These are phyloP conservation scores for Didymella keratinophila DNA, from an alignment of 2,329 filamentous ascomycete species.

Conservation along the genomic window DNA sequence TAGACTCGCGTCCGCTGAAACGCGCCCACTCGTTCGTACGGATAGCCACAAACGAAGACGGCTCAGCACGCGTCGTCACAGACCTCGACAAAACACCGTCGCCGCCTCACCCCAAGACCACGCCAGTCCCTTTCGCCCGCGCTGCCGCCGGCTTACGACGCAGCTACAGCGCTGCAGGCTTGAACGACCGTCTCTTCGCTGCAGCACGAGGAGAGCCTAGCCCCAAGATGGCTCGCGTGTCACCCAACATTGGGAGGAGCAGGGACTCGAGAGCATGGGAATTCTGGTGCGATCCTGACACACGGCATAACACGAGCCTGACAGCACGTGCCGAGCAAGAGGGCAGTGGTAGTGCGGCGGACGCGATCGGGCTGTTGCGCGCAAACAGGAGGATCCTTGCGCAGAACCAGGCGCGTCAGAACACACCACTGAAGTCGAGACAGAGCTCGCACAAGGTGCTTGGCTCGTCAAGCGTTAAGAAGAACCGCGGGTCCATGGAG, in stretches of 20 bases:
- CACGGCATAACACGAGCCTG: conserved; percentile 71
- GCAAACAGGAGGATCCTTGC: conserved; percentile 65
- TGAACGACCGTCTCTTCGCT: conserved; percentile 47
- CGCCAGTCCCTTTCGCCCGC: conserved; percentile 51
- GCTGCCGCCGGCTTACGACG: conserved; percentile 67
- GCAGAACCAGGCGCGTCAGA: conserved; percentile 70
- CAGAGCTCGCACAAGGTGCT: conserved; percentile 38
- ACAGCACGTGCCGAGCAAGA: conserved; percentile 84
- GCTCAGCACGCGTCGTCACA: conserved; percentile 84
- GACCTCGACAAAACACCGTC: conserved; percentile 74
- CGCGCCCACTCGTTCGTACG: conserved; percentile 66
- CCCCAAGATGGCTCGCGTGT: conserved; percentile 56
- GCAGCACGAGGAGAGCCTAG: conserved; percentile 40
- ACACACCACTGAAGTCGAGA: conserved; percentile 57
- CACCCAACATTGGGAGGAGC: conserved; percentile 72
- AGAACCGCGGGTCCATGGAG: conserved; percentile 42
- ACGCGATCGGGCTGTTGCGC: conserved; percentile 81
- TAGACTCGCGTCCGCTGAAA: conserved; percentile 53
- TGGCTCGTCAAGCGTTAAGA: conserved; percentile 49
- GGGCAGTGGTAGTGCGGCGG: conserved; percentile 77
- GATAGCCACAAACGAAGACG: conserved; percentile 84
- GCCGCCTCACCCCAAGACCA: conserved; percentile 63
- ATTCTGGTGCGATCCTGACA: conserved; percentile 83
- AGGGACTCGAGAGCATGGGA: conserved; percentile 91
- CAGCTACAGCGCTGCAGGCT: conserved; percentile 71